Base-by-base conservation (phyloP, 139 green algal species). In the Yamagishiella unicocca region DNA sequence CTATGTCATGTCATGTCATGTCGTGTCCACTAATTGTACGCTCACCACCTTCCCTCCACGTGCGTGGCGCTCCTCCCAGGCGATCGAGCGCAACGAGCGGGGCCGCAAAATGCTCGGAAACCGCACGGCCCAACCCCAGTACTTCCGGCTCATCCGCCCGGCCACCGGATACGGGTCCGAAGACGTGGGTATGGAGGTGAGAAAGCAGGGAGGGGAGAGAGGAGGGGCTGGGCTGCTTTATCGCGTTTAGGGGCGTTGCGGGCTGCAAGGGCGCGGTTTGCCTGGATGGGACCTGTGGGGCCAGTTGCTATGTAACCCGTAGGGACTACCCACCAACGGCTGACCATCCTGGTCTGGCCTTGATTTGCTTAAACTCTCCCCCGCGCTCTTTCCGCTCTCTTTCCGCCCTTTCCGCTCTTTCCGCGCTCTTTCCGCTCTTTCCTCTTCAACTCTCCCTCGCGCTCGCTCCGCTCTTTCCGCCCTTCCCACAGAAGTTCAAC, bases 71-170 rank as follows among this genome's bases (percentile, higher is more conserved):
- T n/a, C n/a, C n/a, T 4, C 24, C 0, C 90, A 90, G 78, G 90
- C 88, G 33, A 80, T 94, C 12, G 87, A 88, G 74, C 79, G 91
- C 55, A 88, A 88, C 40, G 89, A 89, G 43, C 73, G 88, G 14
- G 89, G 87, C 21, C 81, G 87, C 42, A 35, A 87, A 31, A 29
- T 77, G 25, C 78, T 43, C 72, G 42, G 37, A 42, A 61, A 45
- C 4, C 53, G 68, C 24, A 38, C 4, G 24, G 45, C 53, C 14
- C 55, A 24, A 40, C 79, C 85, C 27, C 64, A 79, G 37, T 91
- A 88, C 70, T 84, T 84, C 33, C 79, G 85, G 17, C 25, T 93
- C 10, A 55, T 93, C 24, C 80, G 90, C 33, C 90, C 88, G 1
- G 68, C 42, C 6, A 91, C 80, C 3, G 90, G 90, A 10, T 89